Base-by-base conservation (phyloP, 164 flowering plant genomes). In the Protea cynaroides region DNA sequence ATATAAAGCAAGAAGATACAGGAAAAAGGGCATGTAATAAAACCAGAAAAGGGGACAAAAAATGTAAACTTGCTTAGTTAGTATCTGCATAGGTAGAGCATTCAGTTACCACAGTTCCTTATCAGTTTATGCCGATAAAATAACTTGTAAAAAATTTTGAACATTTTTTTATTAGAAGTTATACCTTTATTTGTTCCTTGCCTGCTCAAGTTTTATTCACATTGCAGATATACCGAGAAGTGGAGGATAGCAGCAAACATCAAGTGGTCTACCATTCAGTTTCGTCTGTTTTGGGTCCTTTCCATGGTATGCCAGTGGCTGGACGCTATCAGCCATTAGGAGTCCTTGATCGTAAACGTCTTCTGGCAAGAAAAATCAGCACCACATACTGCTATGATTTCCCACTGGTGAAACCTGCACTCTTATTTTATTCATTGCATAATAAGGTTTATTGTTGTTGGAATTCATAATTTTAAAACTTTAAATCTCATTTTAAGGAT, bases 301-400 rank as follows among this genome's bases (percentile, higher is more conserved):
- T 90, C 60, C 92, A 92, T 74, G 87, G 95, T 55, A 64, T 80
- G 14, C 87, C 86, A n/a, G 86, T 90, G 60, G 85, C 77, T 79
- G 86, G 80, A 17, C 87, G 70, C 15, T 86, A 90, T 76, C 83
- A 84, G 63, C 89, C 97, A 67, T 59, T 95, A 75, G 92, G 87
- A 71, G 77, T 71, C 70, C 84, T 95, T 62, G 96, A 87, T 51
- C 74, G 79, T 52, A 92, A 86, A 69, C 99, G 99, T 40, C 87
- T 95, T 51, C 36, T 79, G 68, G 97, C 99, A 47, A 84, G 97
- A 72, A 92, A 77, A 75, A 95, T 79, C 79, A 88, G 66, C 80
- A 95, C 99, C 17, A 95, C 99, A 55, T 95, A 95, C 75, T 95
- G 98, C 92, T 95, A 95, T 63, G 99, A 95, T 74, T 95, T 95